These are phyloP conservation scores for Rhizoclosmatium globosum DNA, from an alignment of 192 early-diverging fungal species.

Conservation along the genomic window DNA sequence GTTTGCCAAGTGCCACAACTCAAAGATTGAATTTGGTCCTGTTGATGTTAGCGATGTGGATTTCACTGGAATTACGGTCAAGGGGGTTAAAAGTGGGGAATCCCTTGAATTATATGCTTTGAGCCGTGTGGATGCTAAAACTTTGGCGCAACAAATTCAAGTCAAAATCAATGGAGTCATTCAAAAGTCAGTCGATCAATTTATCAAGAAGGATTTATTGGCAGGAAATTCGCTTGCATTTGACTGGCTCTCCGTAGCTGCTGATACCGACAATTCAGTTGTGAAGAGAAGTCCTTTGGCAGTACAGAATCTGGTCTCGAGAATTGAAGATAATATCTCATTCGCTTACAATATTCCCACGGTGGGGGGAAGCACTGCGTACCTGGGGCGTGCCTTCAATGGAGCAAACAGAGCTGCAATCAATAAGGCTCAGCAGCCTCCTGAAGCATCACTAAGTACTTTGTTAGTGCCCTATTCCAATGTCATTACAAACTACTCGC, in stretches of 20 bases:
- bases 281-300: slow-evolving; percentile 1
- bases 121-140: background rate
- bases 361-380: slow-evolving; percentile 4
- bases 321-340: slow-evolving; percentile 25
- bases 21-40: background rate
- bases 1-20: background rate
- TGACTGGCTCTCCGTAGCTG: slow-evolving; percentile 2
- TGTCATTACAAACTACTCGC: too few species aligned
- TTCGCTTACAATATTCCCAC: slow-evolving; percentile 22
- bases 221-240: slow-evolving; percentile 4
- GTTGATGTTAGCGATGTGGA: slow-evolving; percentile 7
- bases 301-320: background rate
- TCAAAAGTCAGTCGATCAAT: background rate
- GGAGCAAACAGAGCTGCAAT: background rate
- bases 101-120: background rate
- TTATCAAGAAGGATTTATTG: background rate
- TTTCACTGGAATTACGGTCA: background rate
- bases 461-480: too few species aligned
- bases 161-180: slow-evolving; percentile 14
- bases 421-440: background rate
- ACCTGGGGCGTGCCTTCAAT: slow-evolving; percentile 11
- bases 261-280: background rate
- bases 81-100: slow-evolving; percentile 20
- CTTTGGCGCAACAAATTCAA: background rate
- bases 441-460: background rate